These are phyloP conservation scores for Fremontodendron californicum DNA, from an alignment of 345 rosid species.

Conservation along the genomic window DNA sequence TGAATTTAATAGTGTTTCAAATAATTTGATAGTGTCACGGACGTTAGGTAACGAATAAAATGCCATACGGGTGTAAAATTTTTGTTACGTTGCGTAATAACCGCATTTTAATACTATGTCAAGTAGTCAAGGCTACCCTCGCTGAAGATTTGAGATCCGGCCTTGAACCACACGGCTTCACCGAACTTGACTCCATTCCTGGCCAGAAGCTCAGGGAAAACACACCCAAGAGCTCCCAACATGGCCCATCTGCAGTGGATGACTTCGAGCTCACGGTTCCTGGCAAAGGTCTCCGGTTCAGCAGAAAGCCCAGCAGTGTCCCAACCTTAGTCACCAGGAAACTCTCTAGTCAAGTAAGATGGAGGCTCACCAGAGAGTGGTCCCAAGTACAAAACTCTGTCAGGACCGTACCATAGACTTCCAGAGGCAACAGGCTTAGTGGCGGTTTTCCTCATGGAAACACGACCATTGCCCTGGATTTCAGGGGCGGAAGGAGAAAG, in stretches of 20 bases:
- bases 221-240: not conserved
- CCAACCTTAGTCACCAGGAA: not conserved
- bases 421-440: not conserved
- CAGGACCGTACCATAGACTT: not conserved
- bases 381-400: not conserved
- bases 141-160: conserved; percentile 1
- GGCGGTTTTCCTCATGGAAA: not conserved
- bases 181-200: not conserved
- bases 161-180: conserved; percentile 2
- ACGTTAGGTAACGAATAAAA: no score
- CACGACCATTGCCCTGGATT: not conserved
- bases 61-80: no score
- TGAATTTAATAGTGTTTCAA: no score
- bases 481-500: not conserved
- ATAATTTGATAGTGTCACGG: no score
- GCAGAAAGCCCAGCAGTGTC: not conserved
- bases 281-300: not conserved
- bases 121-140: not conserved
- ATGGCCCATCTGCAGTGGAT: not conserved
- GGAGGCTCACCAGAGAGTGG: not conserved
- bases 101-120: no score
- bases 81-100: no score
- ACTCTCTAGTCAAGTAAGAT: not conserved
- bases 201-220: not conserved
- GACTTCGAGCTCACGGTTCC: not conserved